phyloP scores from a whole-genome alignment of 139 green algal genomes.

The Zygnema circumcarinatum region DNA sequence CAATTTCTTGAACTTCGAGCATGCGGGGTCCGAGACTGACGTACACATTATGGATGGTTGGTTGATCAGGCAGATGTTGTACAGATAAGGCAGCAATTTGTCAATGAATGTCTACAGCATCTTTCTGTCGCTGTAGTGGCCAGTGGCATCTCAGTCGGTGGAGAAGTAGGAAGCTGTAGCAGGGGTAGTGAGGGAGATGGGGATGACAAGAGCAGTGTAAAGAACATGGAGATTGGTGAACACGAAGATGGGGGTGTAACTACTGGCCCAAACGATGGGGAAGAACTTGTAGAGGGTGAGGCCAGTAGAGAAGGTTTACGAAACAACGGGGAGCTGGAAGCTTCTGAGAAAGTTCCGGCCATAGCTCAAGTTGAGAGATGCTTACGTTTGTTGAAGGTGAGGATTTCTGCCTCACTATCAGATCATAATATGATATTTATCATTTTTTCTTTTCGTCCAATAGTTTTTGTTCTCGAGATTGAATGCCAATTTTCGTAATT shows the following conservation, averaged over 20 bases:
- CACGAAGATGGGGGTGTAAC: neutral
- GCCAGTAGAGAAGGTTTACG: neutral
- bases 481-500: too few relatives aligned
- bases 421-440: slow-evolving; percentile 1
- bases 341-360: neutral
- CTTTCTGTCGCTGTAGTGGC: slow-evolving; percentile 19
- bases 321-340: neutral
- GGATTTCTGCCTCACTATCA: neutral
- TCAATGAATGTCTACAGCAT: slow-evolving; percentile 11
- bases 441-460: slow-evolving; percentile 21
- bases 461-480: too few relatives aligned
- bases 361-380: slow-evolving; percentile 36
- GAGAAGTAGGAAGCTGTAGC: slow-evolving; percentile 1
- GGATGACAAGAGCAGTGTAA: neutral
- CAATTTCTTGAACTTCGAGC: too few relatives aligned
- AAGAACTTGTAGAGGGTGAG: neutral
- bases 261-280: neutral
- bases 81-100: slow-evolving; percentile 30
- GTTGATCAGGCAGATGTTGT: slow-evolving; percentile 21
- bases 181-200: neutral
- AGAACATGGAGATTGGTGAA: neutral
- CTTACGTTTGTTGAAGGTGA: slow-evolving; percentile 34
- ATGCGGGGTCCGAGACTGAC: too few relatives aligned
- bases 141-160: neutral
- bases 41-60: too few relatives aligned